Base-by-base conservation (phyloP, 225 moss, liverwort and hornwort species). In the Climacium dendroides region DNA sequence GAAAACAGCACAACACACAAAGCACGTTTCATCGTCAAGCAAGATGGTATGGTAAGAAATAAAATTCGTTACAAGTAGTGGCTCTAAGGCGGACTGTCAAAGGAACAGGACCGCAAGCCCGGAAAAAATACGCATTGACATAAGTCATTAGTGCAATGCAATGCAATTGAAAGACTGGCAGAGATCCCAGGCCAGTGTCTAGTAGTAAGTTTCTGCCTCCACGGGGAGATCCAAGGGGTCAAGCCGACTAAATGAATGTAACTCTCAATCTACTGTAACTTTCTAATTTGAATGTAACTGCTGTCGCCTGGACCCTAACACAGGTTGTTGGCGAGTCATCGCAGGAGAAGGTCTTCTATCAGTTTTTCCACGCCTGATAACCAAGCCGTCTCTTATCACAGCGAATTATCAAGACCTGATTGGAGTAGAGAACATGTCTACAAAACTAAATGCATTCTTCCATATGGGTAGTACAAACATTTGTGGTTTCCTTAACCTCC, bases 401-500 rank as follows among this genome's bases (percentile, higher is more conserved):
- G 65, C 26, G 47, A 24, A 80, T 34, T 72, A 54, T 18, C 20
- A 65, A 32, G 19, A 34, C 54, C 26, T 85, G 15, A 25, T 63
- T 25, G 80, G 41, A 89, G 47, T 22, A 57, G 76, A 74, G 35
- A 45, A 80, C 11, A 35, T 61, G 53, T 63, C 92, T 92, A 10
- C 89, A 53, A 71, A 54, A 28, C 22, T 61, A 75, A 82, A 67
- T 85, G 45, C 35, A 57, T 62, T 41, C 43, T 60, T 86, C 82
- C 61, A 82, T 15, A 50, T 15, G 22, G 53, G 61, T 62, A 41
- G 82, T 62, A 52, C 54, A 45, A 78, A 13, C 29, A 82, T 61
- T 71, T 45, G 70, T 71, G 55, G 83, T 19, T 93, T 93, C 25
- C 94, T 92, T 94, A 74, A 96, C 93, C 77, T 94, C 97, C 94